Evolutionary conservation across 108 stramenopile species (phyloP).

Genomic region (Fistulifera solaris): DNA sequence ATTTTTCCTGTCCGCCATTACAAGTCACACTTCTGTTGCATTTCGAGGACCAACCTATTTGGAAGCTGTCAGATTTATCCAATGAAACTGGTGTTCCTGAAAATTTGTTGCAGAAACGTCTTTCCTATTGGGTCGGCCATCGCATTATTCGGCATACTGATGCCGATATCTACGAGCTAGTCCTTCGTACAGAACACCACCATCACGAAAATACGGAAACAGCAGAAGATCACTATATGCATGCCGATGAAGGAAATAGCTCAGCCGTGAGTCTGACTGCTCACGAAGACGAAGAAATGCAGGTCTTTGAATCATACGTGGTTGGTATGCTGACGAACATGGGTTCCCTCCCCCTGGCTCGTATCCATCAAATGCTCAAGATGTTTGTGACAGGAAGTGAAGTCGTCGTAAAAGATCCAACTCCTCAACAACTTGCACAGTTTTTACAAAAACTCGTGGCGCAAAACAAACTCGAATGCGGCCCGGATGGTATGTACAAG

Average conservation of each 20-base stretch:
- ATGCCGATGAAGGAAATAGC: conserved; percentile 28
- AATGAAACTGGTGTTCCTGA: conserved; percentile 63
- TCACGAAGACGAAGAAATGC: conserved; percentile 78
- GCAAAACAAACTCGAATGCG: conserved; percentile 76
- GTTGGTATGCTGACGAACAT: conserved; percentile 83
- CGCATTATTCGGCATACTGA: conserved; percentile 42
- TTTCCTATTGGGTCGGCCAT: conserved; percentile 80
- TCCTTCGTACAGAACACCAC: background rate
- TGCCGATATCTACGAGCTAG: conserved; percentile 14
- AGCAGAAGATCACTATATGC: background rate
- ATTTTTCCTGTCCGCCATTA: conserved; percentile 78
- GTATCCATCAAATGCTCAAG: conserved; percentile 86
- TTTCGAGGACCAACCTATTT: conserved; percentile 73
- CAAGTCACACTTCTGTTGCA: conserved; percentile 88
- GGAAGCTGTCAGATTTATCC: conserved; percentile 66
- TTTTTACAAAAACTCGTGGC: conserved; percentile 73
- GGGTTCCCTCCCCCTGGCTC: conserved; percentile 63
- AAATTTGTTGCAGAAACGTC: conserved; percentile 55
- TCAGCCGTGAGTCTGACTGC: conserved; percentile 57
- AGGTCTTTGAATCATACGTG: conserved; percentile 75
- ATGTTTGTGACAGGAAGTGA: conserved; percentile 83
- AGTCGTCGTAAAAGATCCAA: conserved; percentile 69
- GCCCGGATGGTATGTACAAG: conserved; percentile 81
- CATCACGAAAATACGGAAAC: too few relatives aligned
- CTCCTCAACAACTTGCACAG: conserved; percentile 56